Conservation (phyloP, 2,329 filamentous ascomycete genomes). For the Colletotrichum melonis region DNA sequence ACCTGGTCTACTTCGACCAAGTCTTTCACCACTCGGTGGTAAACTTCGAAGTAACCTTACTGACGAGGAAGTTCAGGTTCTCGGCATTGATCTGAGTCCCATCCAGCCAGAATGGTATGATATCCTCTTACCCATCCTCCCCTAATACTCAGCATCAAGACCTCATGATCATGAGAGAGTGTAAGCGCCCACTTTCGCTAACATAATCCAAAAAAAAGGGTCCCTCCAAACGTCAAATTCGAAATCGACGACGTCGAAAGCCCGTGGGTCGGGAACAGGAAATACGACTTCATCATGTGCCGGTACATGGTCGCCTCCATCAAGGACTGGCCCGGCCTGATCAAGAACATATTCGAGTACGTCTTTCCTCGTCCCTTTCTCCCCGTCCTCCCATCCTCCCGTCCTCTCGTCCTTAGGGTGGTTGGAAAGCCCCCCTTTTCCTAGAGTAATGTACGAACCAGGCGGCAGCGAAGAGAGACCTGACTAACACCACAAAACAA, state of each 20-base stretch:
- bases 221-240: conserved; percentile 74
- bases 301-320: conserved; percentile 9
- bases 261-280: conserved; percentile 53
- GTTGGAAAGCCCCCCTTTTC: no score
- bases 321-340: conserved; percentile 5
- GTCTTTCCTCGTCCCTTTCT: no score
- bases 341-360: conserved; percentile 4
- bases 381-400: no score
- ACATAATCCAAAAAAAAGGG: conserved; percentile 40
- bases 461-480: no score
- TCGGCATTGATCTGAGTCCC: neutral
- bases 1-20: no score
- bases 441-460: no score
- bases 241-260: conserved; percentile 73
- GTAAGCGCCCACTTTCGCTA: neutral
- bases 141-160: neutral
- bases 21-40: no score
- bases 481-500: conserved; percentile 39
- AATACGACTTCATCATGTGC: conserved; percentile 47
- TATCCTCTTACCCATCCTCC: neutral
- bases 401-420: no score
- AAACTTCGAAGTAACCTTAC: no score
- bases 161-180: neutral
- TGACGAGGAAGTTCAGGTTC: neutral
- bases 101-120: neutral